Evolutionary conservation across 768 basidiomycete species (phyloP).

Genomic region (Phlebiopsis gigantea): DNA sequence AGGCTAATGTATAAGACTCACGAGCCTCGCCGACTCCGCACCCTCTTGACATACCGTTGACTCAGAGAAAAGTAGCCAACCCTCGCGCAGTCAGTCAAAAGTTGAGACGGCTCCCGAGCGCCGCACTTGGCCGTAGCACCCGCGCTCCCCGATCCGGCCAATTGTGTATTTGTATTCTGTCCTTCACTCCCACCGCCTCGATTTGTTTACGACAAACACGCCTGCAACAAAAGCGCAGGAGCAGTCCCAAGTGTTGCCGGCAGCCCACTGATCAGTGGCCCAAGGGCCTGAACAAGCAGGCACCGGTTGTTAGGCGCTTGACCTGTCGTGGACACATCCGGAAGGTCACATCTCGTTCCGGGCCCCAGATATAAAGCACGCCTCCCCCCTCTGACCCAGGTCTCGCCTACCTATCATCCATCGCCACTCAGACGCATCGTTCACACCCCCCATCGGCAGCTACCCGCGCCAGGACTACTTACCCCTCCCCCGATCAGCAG

Average conservation of each 20-base stretch:
- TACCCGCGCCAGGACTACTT: not conserved
- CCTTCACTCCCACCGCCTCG: not conserved
- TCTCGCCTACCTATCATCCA: conserved; percentile 4
- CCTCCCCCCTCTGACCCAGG: conserved; percentile 1
- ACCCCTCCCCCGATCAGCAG: not conserved
- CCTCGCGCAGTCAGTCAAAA: not conserved
- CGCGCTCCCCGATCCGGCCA: conserved; percentile 2
- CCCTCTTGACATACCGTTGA: not conserved
- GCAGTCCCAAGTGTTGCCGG: not conserved
- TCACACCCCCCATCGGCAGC: not conserved
- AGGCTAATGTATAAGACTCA: not conserved
- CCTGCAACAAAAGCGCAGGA: not conserved
- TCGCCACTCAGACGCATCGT: not conserved
- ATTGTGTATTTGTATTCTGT: conserved; percentile 8
- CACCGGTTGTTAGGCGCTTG: not conserved
- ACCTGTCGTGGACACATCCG: not conserved
- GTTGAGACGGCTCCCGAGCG: conserved; percentile 3
- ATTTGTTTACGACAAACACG: not conserved
- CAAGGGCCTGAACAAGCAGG: not conserved
- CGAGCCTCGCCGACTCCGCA: not conserved
- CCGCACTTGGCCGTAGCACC: conserved; percentile 1
- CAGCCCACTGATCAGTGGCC: not conserved
- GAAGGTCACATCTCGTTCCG: conserved; percentile 4
- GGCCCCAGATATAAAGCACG: conserved; percentile 1
- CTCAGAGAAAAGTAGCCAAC: not conserved